Conservation (phyloP, 2,329 filamentous ascomycete genomes). For the Thermothelomyces thermophilus region DNA sequence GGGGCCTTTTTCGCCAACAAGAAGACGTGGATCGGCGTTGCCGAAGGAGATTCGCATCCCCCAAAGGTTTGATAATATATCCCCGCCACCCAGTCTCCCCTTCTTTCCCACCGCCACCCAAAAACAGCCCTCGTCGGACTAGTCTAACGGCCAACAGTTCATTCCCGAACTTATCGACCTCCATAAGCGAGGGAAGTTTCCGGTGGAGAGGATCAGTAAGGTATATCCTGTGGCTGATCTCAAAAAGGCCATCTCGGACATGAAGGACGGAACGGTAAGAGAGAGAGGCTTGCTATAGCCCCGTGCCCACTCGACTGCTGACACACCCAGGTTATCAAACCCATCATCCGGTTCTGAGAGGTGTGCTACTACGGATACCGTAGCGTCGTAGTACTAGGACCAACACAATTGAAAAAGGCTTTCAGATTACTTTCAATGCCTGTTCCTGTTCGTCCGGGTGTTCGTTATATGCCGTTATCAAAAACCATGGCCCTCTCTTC, state of each 20-base stretch:
- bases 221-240: slow-evolving; percentile 27
- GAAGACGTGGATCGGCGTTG: slow-evolving; percentile 29
- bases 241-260: slow-evolving; percentile 23
- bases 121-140: background rate
- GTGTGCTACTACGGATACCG: background rate
- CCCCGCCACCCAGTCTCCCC: too few relatives aligned
- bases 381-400: background rate
- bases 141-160: slow-evolving; percentile 23
- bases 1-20: slow-evolving; percentile 23
- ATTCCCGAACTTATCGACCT: slow-evolving; percentile 29
- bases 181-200: slow-evolving; percentile 30
- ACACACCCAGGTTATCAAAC: slow-evolving; percentile 12
- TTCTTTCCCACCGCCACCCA: background rate
- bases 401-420: too few relatives aligned
- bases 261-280: slow-evolving; percentile 24
- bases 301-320: background rate
- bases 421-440: too few relatives aligned
- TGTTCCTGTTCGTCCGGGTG: too few relatives aligned
- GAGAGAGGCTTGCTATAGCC: background rate
- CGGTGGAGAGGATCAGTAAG: slow-evolving; percentile 30
- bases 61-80: slow-evolving; percentile 21
- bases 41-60: slow-evolving; percentile 30
- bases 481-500: too few relatives aligned
- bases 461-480: too few relatives aligned
- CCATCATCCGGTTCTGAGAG: slow-evolving; percentile 9